Evolutionary conservation across 352 stramenopile species (phyloP).

Genomic region (Hyaloperonospora arabidopsidis): DNA sequence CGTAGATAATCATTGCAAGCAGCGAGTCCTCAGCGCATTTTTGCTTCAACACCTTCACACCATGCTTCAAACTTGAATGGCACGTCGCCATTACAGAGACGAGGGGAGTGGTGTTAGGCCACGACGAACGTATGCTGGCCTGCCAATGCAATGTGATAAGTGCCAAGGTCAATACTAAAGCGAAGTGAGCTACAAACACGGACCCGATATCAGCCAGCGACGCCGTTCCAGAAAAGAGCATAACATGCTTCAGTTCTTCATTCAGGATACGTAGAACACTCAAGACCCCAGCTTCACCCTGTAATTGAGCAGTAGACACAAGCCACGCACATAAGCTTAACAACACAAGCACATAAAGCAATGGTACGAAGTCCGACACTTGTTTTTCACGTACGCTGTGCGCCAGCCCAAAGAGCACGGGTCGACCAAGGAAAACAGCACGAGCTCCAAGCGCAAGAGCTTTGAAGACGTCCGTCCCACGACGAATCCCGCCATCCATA

Average conservation of each 20-base stretch:
- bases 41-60: too few species aligned
- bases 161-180: too few species aligned
- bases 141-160: background rate
- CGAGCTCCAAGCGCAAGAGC: constrained; percentile 86
- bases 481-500: constrained; percentile 90
- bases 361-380: background rate
- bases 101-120: too few species aligned
- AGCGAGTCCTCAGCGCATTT: too few species aligned
- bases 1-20: too few species aligned
- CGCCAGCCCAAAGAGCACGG: constrained; percentile 90
- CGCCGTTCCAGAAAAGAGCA: constrained; percentile 78
- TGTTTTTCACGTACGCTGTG: constrained; percentile 52
- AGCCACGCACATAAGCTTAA: background rate
- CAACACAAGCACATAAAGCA: background rate
- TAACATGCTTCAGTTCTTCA: constrained; percentile 88
- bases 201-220: constrained; percentile 67
- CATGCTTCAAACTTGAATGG: background rate
- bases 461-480: constrained; percentile 94
- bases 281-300: constrained; percentile 82
- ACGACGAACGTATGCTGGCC: too few species aligned
- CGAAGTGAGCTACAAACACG: too few species aligned
- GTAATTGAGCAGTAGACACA: background rate
- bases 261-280: constrained; percentile 88
- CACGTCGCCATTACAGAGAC: too few species aligned
- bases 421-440: constrained; percentile 91